A percentile compares a stretch with the other conserved stretches of the same genome.
These are phyloP conservation scores for Aspergillus kassunensis DNA, from an alignment of 495 filamentous ascomycete species.

Conservation along the genomic window DNA sequence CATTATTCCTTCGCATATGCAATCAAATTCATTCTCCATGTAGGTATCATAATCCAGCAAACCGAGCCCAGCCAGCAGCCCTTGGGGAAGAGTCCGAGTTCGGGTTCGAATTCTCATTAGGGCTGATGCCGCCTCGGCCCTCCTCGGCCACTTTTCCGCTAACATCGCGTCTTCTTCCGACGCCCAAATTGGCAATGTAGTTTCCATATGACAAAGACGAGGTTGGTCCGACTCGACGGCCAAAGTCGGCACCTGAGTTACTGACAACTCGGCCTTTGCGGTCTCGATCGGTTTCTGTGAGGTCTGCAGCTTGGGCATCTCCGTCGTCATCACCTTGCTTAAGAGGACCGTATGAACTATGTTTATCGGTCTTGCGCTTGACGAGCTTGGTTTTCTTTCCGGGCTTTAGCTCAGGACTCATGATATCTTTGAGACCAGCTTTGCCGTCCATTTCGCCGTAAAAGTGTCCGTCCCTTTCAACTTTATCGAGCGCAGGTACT, in stretches of 20 bases:
- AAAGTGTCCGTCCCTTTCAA: slow-evolving; percentile 29
- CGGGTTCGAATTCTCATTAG: neutral
- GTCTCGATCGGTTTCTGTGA: slow-evolving; percentile 29
- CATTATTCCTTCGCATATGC: no score
- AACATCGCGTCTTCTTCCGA: slow-evolving; percentile 59
- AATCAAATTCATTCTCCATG: neutral
- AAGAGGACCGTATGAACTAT: slow-evolving; percentile 31
- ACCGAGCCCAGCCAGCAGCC: slow-evolving; percentile 46
- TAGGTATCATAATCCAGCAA: slow-evolving; percentile 38
- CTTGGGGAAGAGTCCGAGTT: slow-evolving; percentile 18
- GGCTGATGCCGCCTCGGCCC: slow-evolving; percentile 52
- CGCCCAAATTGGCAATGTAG: slow-evolving; percentile 51
- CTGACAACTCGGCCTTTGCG: slow-evolving; percentile 48
- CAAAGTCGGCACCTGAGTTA: slow-evolving; percentile 50
- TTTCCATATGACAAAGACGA: slow-evolving; percentile 51
- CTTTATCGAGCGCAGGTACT: slow-evolving; percentile 19
- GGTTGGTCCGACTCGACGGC: slow-evolving; percentile 31
- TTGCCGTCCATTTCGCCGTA: slow-evolving; percentile 36
- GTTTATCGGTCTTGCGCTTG: slow-evolving; percentile 33
- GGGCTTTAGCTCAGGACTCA: slow-evolving; percentile 7
- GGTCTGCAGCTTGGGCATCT: slow-evolving; percentile 20
- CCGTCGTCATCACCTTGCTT: slow-evolving; percentile 32
- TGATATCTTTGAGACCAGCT: slow-evolving; percentile 24
- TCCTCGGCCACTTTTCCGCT: slow-evolving; percentile 86
- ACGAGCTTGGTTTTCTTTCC: slow-evolving; percentile 31